phyloP scores from a whole-genome alignment of 2,329 filamentous ascomycete species.

The Colletotrichum camelliae region DNA sequence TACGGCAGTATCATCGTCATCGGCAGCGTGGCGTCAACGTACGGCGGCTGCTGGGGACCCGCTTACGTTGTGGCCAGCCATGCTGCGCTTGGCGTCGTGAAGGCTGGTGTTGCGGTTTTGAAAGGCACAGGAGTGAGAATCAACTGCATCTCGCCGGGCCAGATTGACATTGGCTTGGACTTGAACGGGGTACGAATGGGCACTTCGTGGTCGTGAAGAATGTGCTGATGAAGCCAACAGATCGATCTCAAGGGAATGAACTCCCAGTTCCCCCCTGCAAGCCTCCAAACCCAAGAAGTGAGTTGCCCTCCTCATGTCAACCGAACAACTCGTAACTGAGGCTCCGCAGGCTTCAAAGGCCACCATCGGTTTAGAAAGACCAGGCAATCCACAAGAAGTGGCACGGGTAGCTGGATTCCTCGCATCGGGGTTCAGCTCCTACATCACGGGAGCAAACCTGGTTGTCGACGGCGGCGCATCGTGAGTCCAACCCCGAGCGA shows the following conservation, averaged over 20 bases:
- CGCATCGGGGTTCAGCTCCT: slow-evolving; percentile 66
- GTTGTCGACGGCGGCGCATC: slow-evolving; percentile 65
- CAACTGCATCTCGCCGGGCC: slow-evolving; percentile 54
- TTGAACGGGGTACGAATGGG: slow-evolving; percentile 41
- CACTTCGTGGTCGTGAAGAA: no score
- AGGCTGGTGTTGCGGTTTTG: slow-evolving; percentile 60
- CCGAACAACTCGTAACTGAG: not conserved
- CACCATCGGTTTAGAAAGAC: slow-evolving; percentile 62
- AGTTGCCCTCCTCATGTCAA: not conserved
- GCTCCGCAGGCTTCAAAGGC: slow-evolving; percentile 44
- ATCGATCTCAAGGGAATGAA: slow-evolving; percentile 56
- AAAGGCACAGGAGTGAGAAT: slow-evolving; percentile 65
- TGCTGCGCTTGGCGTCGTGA: slow-evolving; percentile 65
- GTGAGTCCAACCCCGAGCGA: slow-evolving; percentile 28
- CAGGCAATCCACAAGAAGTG: slow-evolving; percentile 63
- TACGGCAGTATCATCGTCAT: slow-evolving; percentile 71
- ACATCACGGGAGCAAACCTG: slow-evolving; percentile 66
- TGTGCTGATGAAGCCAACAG: slow-evolving; percentile 25
- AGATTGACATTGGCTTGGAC: slow-evolving; percentile 45
- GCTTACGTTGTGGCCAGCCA: slow-evolving; percentile 66
- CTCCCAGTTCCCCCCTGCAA: slow-evolving; percentile 60
- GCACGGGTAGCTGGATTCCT: slow-evolving; percentile 66
- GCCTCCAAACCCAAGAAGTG: slow-evolving; percentile 54
- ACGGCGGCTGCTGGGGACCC: slow-evolving; percentile 65
- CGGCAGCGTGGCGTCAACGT: slow-evolving; percentile 59